Evolutionary conservation across 1,139 yeast species (phyloP).

Genomic region (Yamadazyma diddensiae): DNA sequence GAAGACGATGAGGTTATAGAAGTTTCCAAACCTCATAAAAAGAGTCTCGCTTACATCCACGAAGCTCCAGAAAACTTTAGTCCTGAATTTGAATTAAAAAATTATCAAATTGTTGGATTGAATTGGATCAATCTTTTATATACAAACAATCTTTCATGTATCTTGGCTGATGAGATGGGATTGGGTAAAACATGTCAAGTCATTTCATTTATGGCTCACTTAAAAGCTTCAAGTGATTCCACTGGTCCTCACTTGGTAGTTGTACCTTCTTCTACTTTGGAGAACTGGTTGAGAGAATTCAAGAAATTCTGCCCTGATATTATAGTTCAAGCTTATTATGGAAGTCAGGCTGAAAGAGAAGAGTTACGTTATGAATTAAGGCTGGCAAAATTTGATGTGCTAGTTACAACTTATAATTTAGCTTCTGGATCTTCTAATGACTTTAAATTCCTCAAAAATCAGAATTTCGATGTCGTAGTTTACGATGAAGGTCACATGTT

Average conservation of each 20-base stretch:
- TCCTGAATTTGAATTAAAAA: conserved; percentile 65
- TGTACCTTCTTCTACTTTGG: conserved; percentile 95
- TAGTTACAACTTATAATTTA: conserved; percentile 89
- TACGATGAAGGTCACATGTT: conserved; percentile 98
- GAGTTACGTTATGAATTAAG: conserved; percentile 72
- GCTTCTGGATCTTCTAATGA: conserved; percentile 88
- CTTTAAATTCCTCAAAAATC: conserved; percentile 69
- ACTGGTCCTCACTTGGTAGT: conserved; percentile 93
- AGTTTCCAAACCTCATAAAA: conserved; percentile 19
- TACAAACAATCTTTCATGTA: conserved; percentile 78
- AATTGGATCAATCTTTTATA: conserved; percentile 89
- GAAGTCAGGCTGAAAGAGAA: conserved; percentile 79
- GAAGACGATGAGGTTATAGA: conserved; percentile 36
- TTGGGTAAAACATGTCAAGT: conserved; percentile 96
- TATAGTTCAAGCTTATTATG: conserved; percentile 89
- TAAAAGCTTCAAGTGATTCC: conserved; percentile 82
- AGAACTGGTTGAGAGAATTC: conserved; percentile 96
- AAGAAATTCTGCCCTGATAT: conserved; percentile 81
- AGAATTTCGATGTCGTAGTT: conserved; percentile 80
- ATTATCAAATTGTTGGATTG: conserved; percentile 91
- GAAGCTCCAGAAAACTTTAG: conserved; percentile 70
- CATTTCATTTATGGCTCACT: conserved; percentile 84
- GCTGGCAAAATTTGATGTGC: conserved; percentile 70
- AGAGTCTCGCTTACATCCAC: conserved; percentile 50
- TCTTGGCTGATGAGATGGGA: conserved; percentile 98